Evolutionary conservation across 306 rosid species (phyloP).

Genomic region (Dalbergia oliveri): DNA sequence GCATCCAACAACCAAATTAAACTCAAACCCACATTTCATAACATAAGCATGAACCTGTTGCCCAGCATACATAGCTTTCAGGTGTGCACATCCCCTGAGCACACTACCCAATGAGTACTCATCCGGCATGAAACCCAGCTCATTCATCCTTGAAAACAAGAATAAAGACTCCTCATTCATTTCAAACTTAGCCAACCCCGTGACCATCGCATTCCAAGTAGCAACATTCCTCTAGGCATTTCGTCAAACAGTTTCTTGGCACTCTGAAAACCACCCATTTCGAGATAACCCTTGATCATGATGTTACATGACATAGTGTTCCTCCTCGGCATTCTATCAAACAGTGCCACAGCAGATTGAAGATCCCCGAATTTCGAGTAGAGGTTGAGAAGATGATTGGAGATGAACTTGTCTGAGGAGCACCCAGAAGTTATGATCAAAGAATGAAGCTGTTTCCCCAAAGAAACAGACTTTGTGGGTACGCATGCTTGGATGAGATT

Average conservation of each 20-base stretch:
- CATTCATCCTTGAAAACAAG: constrained; percentile 70
- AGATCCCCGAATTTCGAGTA: constrained; percentile 78
- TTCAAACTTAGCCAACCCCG: constrained; percentile 74
- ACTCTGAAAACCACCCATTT: constrained; percentile 58
- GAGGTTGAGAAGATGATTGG: constrained; percentile 79
- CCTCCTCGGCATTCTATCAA: constrained; percentile 62
- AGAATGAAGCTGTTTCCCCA: constrained; percentile 81
- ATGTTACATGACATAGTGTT: constrained; percentile 90
- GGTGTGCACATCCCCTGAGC: constrained; percentile 89
- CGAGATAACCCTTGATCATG: constrained; percentile 70
- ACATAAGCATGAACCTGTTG: constrained; percentile 77
- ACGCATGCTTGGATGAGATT: constrained; percentile 77
- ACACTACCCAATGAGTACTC: constrained; percentile 83
- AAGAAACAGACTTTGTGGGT: constrained; percentile 56
- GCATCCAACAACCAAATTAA: constrained; percentile 78
- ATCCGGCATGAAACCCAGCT: constrained; percentile 73
- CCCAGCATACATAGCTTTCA: constrained; percentile 64
- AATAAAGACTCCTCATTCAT: constrained; percentile 66
- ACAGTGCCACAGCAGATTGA: constrained; percentile 59
- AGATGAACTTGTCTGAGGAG: constrained; percentile 74
- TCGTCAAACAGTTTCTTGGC: constrained; percentile 77
- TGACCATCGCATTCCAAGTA: constrained; percentile 86
- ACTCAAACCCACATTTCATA: constrained; percentile 77
- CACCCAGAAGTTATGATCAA: constrained; percentile 76
- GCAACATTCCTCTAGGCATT: constrained; percentile 86